Percentiles rank a stretch among this genome's conserved stretches.
Evolutionary conservation across 2,329 filamentous ascomycete genomes (phyloP).

Genomic region (Dactylonectria macrodidyma): DNA sequence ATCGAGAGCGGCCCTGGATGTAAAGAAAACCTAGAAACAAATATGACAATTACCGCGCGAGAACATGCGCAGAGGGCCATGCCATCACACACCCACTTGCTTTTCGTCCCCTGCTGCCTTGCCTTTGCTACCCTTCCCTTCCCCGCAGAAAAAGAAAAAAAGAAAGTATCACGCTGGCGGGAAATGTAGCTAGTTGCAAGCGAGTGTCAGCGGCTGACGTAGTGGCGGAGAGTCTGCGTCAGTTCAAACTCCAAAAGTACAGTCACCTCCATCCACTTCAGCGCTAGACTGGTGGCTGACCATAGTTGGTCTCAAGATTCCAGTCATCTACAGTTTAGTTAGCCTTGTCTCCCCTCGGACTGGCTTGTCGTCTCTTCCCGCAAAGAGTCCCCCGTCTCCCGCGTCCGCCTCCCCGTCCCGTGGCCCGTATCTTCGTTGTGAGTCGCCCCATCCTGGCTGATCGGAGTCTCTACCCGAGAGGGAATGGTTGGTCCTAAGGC

Average conservation of each 20-base stretch:
- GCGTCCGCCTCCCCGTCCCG: slow-evolving; percentile 23
- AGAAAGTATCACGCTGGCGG: slow-evolving; percentile 17
- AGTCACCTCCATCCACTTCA: neutral
- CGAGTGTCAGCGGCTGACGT: slow-evolving; percentile 22
- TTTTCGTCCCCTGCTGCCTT: slow-evolving; percentile 1
- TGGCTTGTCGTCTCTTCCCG: slow-evolving; percentile 12
- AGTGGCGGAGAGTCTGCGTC: slow-evolving; percentile 17
- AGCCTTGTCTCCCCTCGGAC: neutral
- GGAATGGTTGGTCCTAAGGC: slow-evolving; percentile 26
- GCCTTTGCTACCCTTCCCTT: slow-evolving; percentile 12
- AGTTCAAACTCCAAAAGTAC: neutral
- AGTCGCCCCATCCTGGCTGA: slow-evolving; percentile 29
- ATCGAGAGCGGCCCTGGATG: slow-evolving; percentile 5
- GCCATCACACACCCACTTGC: slow-evolving; percentile 10
- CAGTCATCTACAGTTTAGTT: neutral
- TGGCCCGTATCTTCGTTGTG: slow-evolving; percentile 11
- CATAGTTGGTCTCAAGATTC: neutral
- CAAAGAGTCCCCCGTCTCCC: slow-evolving; percentile 22
- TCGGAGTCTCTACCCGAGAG: slow-evolving; percentile 19
- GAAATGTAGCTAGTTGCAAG: slow-evolving; percentile 9
- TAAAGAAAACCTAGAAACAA: slow-evolving; percentile 12
- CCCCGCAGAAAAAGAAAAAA: slow-evolving; percentile 21
- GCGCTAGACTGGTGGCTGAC: neutral
- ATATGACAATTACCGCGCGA: neutral
- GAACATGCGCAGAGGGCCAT: neutral